Conservation (phyloP, 805 yeast species). For the Torulaspora indica region DNA sequence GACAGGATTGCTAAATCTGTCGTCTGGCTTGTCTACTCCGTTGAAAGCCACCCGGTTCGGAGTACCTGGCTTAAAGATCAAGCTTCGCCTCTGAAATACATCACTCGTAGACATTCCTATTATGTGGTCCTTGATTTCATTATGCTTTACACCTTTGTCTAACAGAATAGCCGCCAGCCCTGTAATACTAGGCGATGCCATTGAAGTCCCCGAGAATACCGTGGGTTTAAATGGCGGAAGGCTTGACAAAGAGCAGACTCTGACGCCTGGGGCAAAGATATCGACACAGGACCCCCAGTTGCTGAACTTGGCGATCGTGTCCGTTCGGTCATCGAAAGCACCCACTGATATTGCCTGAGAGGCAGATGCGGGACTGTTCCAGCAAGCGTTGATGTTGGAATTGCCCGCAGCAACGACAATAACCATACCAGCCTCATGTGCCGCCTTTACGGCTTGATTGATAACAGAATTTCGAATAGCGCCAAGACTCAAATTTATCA, state of each 20-base stretch:
- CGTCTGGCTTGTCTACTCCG: constrained; percentile 35
- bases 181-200: constrained; percentile 73
- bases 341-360: constrained; percentile 73
- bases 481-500: constrained; percentile 79
- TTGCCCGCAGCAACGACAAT: constrained; percentile 88
- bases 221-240: constrained; percentile 18
- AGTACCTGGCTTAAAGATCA: constrained; percentile 47
- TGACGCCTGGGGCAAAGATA: constrained; percentile 76
- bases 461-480: constrained; percentile 61
- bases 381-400: constrained; percentile 69
- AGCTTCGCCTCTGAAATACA: constrained; percentile 44
- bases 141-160: constrained; percentile 45
- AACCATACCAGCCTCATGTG: constrained; percentile 64
- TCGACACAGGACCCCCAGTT: constrained; percentile 94
- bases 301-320: constrained; percentile 69
- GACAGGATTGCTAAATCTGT: constrained; percentile 25
- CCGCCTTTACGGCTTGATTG: constrained; percentile 73
- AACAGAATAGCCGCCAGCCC: constrained; percentile 58
- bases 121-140: constrained; percentile 41
- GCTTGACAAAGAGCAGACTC: constrained; percentile 53
- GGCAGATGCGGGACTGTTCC: constrained; percentile 82
- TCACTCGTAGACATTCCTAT: constrained; percentile 45
- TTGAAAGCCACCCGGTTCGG: constrained; percentile 54
- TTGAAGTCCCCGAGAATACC: constrained; percentile 67
- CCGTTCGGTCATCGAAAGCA: constrained; percentile 73